Percentiles rank a stretch among this genome's conserved stretches.
Evolutionary conservation across 2,329 filamentous ascomycete species (phyloP).

Genomic region (Cladophialophora chaetospira): DNA sequence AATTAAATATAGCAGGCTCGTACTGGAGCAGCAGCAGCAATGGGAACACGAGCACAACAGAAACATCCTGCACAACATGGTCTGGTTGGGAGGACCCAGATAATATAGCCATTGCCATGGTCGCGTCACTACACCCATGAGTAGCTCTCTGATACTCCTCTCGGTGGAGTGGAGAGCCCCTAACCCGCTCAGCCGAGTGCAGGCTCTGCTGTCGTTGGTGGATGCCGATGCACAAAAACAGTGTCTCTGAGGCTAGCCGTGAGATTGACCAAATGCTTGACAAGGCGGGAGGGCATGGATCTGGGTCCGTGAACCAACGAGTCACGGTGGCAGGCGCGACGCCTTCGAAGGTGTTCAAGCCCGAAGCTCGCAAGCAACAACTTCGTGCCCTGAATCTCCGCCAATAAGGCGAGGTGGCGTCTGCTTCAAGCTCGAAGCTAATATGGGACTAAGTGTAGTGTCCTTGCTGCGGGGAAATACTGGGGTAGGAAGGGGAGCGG

Average conservation of each 20-base stretch:
- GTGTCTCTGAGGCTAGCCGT: not conserved
- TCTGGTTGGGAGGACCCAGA: slow-evolving; percentile 10
- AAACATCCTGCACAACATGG: not conserved
- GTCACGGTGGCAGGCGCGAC: slow-evolving; percentile 11
- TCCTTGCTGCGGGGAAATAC: slow-evolving; percentile 28
- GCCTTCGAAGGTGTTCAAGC: slow-evolving; percentile 10
- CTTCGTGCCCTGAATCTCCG: not conserved
- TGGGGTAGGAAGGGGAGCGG: slow-evolving; percentile 23
- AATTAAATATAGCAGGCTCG: slow-evolving; percentile 5
- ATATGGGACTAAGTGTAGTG: slow-evolving; percentile 13
- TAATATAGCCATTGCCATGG: slow-evolving; percentile 19
- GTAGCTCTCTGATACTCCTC: slow-evolving; percentile 27
- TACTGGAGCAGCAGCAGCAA: not conserved
- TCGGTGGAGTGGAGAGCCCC: slow-evolving; percentile 31
- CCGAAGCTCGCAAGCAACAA: slow-evolving; percentile 15
- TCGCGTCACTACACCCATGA: slow-evolving; percentile 21
- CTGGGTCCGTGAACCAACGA: slow-evolving; percentile 13
- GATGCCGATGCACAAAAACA: slow-evolving; percentile 9
- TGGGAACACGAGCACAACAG: slow-evolving; percentile 17
- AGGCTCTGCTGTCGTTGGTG: slow-evolving; percentile 8
- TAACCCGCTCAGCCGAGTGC: slow-evolving; percentile 29
- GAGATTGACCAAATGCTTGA: slow-evolving; percentile 24
- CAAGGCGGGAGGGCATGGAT: slow-evolving; percentile 11
- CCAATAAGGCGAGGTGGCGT: slow-evolving; percentile 16
- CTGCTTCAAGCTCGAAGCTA: slow-evolving; percentile 24